These are phyloP conservation scores for Acanthamoeba castellanii DNA, from an alignment of 208 protist species.

Conservation along the genomic window DNA sequence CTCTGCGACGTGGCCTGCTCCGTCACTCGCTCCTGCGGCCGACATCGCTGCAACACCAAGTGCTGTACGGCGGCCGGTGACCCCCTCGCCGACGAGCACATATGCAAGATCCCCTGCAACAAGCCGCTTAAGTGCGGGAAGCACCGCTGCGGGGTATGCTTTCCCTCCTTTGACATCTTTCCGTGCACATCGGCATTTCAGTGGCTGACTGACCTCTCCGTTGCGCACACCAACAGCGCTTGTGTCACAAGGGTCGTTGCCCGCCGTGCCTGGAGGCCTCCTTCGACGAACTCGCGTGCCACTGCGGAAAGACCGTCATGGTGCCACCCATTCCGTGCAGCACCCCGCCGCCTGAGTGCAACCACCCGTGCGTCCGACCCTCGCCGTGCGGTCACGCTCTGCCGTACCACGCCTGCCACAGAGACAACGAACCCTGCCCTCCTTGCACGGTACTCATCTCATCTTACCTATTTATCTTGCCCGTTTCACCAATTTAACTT, in stretches of 20 bases:
- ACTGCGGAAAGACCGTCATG: constrained; percentile 84
- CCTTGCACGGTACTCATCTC: constrained; percentile 37
- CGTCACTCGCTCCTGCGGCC: constrained; percentile 75
- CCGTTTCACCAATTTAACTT: not conserved
- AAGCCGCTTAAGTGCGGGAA: constrained; percentile 82
- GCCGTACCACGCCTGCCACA: constrained; percentile 82
- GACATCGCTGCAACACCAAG: constrained; percentile 80
- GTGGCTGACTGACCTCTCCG: not conserved
- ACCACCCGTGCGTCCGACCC: constrained; percentile 70
- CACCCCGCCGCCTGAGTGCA: constrained; percentile 73
- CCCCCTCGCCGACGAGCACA: constrained; percentile 77
- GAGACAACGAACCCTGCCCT: constrained; percentile 55
- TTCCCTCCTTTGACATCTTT: not conserved
- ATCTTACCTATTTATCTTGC: not conserved
- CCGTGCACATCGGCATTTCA: not conserved
- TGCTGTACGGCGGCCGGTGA: constrained; percentile 80
- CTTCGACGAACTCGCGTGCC: constrained; percentile 77
- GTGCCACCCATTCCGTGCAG: constrained; percentile 83
- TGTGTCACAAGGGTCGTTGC: constrained; percentile 78
- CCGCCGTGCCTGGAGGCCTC: constrained; percentile 77
- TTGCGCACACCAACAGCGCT: not conserved
- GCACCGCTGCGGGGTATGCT: constrained; percentile 81
- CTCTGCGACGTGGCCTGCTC: constrained; percentile 78
- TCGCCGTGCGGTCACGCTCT: constrained; percentile 82
- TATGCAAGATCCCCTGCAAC: constrained; percentile 83